phyloP scores from a whole-genome alignment of 176 grass and related monocot genomes.

The Oryza officinalis region DNA sequence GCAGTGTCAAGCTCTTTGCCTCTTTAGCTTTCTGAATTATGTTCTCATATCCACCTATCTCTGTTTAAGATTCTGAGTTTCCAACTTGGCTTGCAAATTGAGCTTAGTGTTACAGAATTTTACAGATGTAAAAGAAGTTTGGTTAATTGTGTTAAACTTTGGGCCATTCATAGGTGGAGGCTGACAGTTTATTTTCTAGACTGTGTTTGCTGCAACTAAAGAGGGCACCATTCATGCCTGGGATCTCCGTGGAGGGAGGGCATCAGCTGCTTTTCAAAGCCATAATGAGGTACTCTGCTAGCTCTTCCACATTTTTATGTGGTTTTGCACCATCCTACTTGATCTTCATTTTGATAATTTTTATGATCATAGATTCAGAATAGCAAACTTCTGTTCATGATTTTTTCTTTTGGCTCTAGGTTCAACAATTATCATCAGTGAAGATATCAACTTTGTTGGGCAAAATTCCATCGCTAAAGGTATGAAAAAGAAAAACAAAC shows the following conservation, averaged over 20 bases:
- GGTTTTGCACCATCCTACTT: neutral
- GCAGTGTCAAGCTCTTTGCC: neutral
- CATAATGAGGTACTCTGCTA: conserved; percentile 65
- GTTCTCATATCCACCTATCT: neutral
- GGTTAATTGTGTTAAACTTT: neutral
- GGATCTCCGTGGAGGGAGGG: conserved; percentile 87
- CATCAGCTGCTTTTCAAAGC: conserved; percentile 89
- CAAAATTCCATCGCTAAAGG: conserved; percentile 82
- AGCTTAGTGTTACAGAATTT: neutral
- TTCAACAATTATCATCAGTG: conserved; percentile 68
- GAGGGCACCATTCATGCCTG: conserved; percentile 75
- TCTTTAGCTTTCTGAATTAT: neutral
- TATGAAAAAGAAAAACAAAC: conserved; percentile 44
- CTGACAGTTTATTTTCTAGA: conserved; percentile 49
- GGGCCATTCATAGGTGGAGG: neutral
- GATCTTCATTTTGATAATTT: conserved; percentile 10
- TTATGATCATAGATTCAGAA: neutral
- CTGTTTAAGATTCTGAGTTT: neutral
- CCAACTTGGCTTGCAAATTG: neutral
- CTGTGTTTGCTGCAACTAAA: conserved; percentile 75
- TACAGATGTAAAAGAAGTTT: neutral
- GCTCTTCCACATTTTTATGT: conserved; percentile 15
- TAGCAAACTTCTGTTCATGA: conserved; percentile 11
- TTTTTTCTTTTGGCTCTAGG: conserved; percentile 42
- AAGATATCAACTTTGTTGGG: conserved; percentile 83